Evolutionary conservation across 2,329 filamentous ascomycete genomes (phyloP).

Genomic region (Penicillium fuscoglaucum): DNA sequence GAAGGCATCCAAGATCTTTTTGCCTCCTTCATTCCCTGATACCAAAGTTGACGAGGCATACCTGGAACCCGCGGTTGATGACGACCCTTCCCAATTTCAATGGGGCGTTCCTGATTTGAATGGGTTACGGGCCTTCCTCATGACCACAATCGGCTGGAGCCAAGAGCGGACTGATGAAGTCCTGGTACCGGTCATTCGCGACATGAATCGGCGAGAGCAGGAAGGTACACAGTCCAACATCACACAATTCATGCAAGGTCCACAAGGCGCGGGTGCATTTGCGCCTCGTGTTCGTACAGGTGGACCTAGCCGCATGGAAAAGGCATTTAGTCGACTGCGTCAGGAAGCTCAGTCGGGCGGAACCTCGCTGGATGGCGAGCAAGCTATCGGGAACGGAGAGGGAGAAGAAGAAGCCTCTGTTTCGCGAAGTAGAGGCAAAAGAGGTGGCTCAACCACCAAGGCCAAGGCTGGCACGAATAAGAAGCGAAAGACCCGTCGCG

Average conservation of each 20-base stretch:
- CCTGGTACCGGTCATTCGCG: slow-evolving; percentile 87
- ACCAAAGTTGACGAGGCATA: slow-evolving; percentile 79
- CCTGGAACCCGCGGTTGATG: slow-evolving; percentile 80
- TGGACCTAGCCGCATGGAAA: slow-evolving; percentile 72
- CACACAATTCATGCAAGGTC: slow-evolving; percentile 82
- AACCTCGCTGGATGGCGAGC: slow-evolving; percentile 4
- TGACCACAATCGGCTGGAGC: slow-evolving; percentile 89
- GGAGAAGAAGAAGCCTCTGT: slow-evolving; percentile 8
- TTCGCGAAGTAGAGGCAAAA: slow-evolving; percentile 10
- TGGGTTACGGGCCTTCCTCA: slow-evolving; percentile 78
- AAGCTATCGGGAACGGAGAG: neutral
- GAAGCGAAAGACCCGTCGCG: slow-evolving; percentile 28
- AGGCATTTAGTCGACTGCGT: slow-evolving; percentile 68
- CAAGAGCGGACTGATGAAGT: slow-evolving; percentile 93
- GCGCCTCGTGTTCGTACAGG: slow-evolving; percentile 65
- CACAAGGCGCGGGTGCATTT: slow-evolving; percentile 60
- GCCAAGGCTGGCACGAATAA: slow-evolving; percentile 24
- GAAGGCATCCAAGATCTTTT: slow-evolving; percentile 80
- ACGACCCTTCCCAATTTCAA: slow-evolving; percentile 74
- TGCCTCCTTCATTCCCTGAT: slow-evolving; percentile 78
- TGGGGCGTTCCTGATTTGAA: slow-evolving; percentile 96
- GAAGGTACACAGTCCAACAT: slow-evolving; percentile 97
- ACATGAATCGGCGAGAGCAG: slow-evolving; percentile 84
- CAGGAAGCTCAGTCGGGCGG: slow-evolving; percentile 49
- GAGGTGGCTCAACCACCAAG: slow-evolving; percentile 20